Conservation (phyloP, 331 rosid species). For the Malus hybrid region DNA sequence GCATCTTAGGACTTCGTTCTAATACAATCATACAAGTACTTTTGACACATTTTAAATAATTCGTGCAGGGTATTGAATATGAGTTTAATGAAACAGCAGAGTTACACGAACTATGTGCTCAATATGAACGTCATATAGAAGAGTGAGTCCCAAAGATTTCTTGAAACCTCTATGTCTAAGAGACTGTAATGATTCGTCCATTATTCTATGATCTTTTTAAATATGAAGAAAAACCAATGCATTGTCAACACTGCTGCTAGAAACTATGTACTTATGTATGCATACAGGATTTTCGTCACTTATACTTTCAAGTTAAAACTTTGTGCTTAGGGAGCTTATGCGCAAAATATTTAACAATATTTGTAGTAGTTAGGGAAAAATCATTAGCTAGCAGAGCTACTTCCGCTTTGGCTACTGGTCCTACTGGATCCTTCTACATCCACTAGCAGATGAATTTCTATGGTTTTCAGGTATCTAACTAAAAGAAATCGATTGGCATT, state of each 20-base stretch:
- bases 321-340: neutral
- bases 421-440: no score
- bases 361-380: neutral
- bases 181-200: no score
- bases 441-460: no score
- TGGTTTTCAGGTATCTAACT: no score
- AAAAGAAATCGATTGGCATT: no score
- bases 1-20: neutral
- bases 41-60: neutral
- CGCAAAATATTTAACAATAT: neutral
- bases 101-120: constrained; percentile 60
- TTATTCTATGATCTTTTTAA: no score
- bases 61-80: constrained; percentile 55
- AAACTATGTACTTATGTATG: neutral
- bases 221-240: no score
- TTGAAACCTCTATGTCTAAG: no score
- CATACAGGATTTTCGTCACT: neutral
- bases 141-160: constrained; percentile 36
- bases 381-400: no score
- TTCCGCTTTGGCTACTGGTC: no score
- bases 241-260: neutral
- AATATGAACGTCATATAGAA: constrained; percentile 73
- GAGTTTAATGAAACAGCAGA: constrained; percentile 50
- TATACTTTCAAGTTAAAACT: neutral
- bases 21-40: neutral